phyloP scores from a whole-genome alignment of 371 early-diverging fungal genomes.

The Mortierella sp. region DNA sequence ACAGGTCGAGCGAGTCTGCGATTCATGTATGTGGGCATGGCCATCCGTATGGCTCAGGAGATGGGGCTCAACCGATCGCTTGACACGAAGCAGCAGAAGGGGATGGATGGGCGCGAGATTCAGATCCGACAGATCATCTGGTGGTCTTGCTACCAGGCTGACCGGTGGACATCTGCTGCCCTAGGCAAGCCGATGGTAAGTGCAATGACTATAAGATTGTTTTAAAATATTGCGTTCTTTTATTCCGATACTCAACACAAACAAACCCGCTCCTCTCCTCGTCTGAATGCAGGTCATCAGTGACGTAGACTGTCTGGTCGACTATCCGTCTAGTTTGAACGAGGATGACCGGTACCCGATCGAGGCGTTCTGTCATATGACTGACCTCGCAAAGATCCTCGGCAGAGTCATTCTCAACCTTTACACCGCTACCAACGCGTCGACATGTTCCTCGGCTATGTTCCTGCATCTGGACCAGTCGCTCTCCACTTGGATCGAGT shows the following conservation, averaged over 20 bases:
- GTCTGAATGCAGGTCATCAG: slow-evolving; percentile 41
- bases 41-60: slow-evolving; percentile 75
- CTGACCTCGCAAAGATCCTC: slow-evolving; percentile 65
- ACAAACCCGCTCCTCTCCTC: too few species aligned
- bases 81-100: slow-evolving; percentile 57
- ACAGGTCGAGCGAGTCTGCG: slow-evolving; percentile 67
- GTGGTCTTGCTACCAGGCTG: slow-evolving; percentile 75
- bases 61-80: slow-evolving; percentile 64
- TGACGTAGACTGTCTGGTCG: slow-evolving; percentile 70
- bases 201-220: neutral
- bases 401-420: slow-evolving; percentile 67
- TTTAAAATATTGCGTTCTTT: neutral
- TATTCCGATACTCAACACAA: neutral
- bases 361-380: slow-evolving; percentile 59
- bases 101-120: slow-evolving; percentile 60
- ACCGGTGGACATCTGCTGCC: slow-evolving; percentile 63
- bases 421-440: slow-evolving; percentile 58
- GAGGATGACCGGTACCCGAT: slow-evolving; percentile 61
- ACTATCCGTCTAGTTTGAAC: slow-evolving; percentile 62
- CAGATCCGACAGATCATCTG: slow-evolving; percentile 70
- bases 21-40: slow-evolving; percentile 69
- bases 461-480: slow-evolving; percentile 65
- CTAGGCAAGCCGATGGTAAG: slow-evolving; percentile 54
- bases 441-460: slow-evolving; percentile 59
- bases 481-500: slow-evolving; percentile 62